phyloP scores from a whole-genome alignment of 2,329 filamentous ascomycete species.

The Xylaria sp. region DNA sequence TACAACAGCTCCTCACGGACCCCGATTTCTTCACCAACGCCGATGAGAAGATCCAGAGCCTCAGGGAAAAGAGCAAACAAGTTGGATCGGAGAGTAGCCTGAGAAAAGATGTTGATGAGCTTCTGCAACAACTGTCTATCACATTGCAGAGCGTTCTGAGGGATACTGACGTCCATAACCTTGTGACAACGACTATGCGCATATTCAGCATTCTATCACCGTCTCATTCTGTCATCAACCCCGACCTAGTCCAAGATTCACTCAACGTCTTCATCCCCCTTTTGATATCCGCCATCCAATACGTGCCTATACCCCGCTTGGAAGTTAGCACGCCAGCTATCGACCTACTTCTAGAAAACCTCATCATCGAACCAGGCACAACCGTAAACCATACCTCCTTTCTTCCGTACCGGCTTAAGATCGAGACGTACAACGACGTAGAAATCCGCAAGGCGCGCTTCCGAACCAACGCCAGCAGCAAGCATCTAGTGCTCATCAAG shows the following conservation, averaged over 20 bases:
- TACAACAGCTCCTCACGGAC: conserved; percentile 86
- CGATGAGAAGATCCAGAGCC: conserved; percentile 63
- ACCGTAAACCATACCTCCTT: conserved; percentile 90
- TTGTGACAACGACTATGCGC: conserved; percentile 73
- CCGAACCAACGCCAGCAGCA: conserved; percentile 72
- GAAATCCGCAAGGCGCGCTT: conserved; percentile 83
- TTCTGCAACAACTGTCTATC: conserved; percentile 74
- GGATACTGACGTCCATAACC: conserved; percentile 77
- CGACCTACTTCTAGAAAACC: conserved; percentile 88
- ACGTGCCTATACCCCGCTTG: conserved; percentile 89
- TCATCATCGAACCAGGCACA: conserved; percentile 87
- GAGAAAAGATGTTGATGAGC: conserved; percentile 75
- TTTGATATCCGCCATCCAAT: conserved; percentile 81
- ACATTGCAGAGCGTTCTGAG: conserved; percentile 76
- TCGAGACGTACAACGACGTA: conserved; percentile 87
- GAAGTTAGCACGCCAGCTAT: conserved; percentile 86
- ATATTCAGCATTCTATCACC: conserved; percentile 78
- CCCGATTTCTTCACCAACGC: conserved; percentile 86
- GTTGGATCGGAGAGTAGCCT: conserved; percentile 75
- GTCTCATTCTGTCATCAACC: conserved; percentile 70
- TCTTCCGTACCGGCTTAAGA: conserved; percentile 82
- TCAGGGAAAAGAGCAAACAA: conserved; percentile 68
- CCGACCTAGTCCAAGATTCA: conserved; percentile 78
- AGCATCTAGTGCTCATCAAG: conserved; percentile 79
- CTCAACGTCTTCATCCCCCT: conserved; percentile 85